Evolutionary conservation across 805 yeast genomes (phyloP).

Genomic region (Hermanozyma aechmeae): DNA sequence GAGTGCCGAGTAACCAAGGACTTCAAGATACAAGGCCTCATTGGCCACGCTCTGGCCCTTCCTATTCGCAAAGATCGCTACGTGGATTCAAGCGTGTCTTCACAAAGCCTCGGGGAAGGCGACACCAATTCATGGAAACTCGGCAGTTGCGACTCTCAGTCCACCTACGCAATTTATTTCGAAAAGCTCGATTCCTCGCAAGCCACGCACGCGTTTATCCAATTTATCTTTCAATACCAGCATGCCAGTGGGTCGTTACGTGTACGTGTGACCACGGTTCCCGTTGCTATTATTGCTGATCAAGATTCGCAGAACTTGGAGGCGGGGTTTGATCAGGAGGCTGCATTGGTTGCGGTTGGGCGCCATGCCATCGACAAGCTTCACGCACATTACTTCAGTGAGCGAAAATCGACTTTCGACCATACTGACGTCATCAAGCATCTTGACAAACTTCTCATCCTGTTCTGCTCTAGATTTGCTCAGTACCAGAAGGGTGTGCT

Average conservation of each 20-base stretch:
- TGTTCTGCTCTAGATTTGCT: conserved; percentile 37
- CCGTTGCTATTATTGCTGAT: conserved; percentile 33
- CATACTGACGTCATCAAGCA: conserved; percentile 33
- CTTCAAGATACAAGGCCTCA: conserved; percentile 46
- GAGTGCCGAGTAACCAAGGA: conserved; percentile 46
- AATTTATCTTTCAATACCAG: conserved; percentile 53
- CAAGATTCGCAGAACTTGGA: conserved; percentile 33
- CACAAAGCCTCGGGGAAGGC: conserved; percentile 35
- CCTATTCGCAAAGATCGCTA: conserved; percentile 7
- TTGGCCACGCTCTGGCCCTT: conserved; percentile 54
- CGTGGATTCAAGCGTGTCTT: conserved; percentile 20
- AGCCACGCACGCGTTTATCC: conserved; percentile 29
- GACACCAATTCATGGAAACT: conserved; percentile 53
- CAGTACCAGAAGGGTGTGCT: conserved; percentile 39
- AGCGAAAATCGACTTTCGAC: conserved; percentile 11
- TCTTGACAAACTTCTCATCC: conserved; percentile 39
- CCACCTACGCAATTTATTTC: conserved; percentile 50
- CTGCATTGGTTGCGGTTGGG: conserved; percentile 53
- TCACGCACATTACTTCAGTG: conserved; percentile 9
- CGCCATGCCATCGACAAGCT: conserved; percentile 42
- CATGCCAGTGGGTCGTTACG: conserved; percentile 51
- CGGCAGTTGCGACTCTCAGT: conserved; percentile 46
- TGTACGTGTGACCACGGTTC: conserved; percentile 52
- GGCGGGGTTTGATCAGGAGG: conserved; percentile 57
- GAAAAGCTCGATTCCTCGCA: conserved; percentile 34